Evolutionary conservation across 2,329 filamentous ascomycete species (phyloP), one percentile per base, ranked within the genome.

Genomic region (Penicillium sp.): DNA sequence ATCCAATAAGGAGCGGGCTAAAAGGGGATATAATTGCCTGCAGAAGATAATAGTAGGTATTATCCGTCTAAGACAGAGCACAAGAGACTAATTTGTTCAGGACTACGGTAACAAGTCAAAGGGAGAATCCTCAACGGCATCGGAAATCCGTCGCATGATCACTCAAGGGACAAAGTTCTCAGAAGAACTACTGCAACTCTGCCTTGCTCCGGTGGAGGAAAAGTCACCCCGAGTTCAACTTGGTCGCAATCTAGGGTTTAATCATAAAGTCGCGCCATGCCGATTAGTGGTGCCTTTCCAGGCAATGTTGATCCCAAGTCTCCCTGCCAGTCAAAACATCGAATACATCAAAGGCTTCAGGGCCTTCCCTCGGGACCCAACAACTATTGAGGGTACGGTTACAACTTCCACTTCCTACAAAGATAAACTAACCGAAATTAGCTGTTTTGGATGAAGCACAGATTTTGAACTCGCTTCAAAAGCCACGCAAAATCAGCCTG

Each of bases 211-310:
- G 76, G 71, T 97, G 80, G 78, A 89, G 79, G 72, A 85, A 71
- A 80, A 92, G 81, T 77, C 83, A 76, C 69, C 88, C 69, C 72
- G 87, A 55, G 89, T 93, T 41, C 96, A 89, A 72, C 82, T 97
- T 50, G 83, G 83, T 1, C 84, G 84, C 55, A 86, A 95, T 67
- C 80, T 99, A 42, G 82, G 85, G 3, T 99, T 99, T 79, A 91
- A 89, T 59, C 87, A 90, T 71, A 93, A 89, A 69, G 78, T 85
- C 31, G 89, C 90, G 2, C 91, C 93, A 1, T 95, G 90, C 66
- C 84, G 84, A 35, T 79, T 99, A 45, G 94, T 96, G 5, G 90
- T 99, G 7, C 94, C 94, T 0, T 86, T 96, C 44, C 92, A 97
- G 73, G 82, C 85, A 25, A 91, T 89, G 45, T 80, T 99, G 65